Evolutionary conservation across 768 basidiomycete genomes (phyloP).

Genomic region (Lactarius sp.): DNA sequence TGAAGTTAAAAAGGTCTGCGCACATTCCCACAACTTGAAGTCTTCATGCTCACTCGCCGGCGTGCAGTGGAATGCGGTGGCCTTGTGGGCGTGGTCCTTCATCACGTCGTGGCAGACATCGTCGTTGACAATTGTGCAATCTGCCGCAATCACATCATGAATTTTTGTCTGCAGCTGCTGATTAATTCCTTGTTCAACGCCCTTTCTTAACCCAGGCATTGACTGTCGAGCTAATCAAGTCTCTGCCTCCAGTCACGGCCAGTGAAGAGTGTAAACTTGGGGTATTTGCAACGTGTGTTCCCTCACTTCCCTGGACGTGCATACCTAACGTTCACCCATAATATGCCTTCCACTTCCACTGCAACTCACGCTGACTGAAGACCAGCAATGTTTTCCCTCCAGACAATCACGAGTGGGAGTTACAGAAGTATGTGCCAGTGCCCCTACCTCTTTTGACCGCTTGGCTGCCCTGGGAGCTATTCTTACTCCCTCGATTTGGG

Average conservation of each 20-base stretch:
- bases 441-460: background rate
- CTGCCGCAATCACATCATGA: conserved; percentile 99
- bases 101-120: conserved; percentile 56
- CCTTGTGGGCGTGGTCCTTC: conserved; percentile 87
- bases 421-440: conserved; percentile 72
- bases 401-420: conserved; percentile 95
- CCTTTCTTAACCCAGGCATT: conserved; percentile 63
- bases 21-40: background rate
- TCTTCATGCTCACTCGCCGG: background rate
- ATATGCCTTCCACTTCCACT: conserved; percentile 99
- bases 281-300: conserved; percentile 90
- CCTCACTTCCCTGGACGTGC: background rate
- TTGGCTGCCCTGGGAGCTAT: background rate
- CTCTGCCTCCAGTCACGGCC: conserved; percentile 56
- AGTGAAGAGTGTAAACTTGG: conserved; percentile 99
- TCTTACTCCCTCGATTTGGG: conserved; percentile 27
- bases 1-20: conserved; percentile 94
- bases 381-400: conserved; percentile 93
- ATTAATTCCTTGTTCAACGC: background rate
- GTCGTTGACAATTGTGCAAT: conserved; percentile 99
- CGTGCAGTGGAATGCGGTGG: conserved; percentile 95
- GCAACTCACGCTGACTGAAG: conserved; percentile 98
- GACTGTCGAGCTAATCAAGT: conserved; percentile 99
- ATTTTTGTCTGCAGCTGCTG: conserved; percentile 68
- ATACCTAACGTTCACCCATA: conserved; percentile 30